These are phyloP conservation scores for Eucalyptus guilfoylei DNA, from an alignment of 345 rosid genomes.

Conservation along the genomic window DNA sequence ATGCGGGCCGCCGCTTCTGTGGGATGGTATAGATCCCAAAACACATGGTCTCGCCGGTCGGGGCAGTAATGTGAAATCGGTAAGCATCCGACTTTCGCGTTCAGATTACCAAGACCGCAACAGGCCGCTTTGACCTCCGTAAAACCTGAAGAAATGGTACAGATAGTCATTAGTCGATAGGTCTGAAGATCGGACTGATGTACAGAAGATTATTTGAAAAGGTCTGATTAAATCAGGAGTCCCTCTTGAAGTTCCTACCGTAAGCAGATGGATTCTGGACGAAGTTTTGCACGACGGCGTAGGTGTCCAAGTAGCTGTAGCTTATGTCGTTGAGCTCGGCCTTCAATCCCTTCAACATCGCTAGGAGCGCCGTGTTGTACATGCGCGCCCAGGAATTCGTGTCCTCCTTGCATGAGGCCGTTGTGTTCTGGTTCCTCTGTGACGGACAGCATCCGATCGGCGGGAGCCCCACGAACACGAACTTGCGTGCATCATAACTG, in stretches of 20 bases:
- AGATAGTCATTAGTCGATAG: neutral
- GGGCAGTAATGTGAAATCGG: conserved; percentile 43
- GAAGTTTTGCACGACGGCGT: conserved; percentile 13
- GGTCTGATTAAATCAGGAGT: neutral
- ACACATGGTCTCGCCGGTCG: conserved; percentile 53
- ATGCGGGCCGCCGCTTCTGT: conserved; percentile 40
- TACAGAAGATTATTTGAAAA: neutral
- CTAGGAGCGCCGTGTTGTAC: conserved; percentile 31
- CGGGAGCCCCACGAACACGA: conserved; percentile 32
- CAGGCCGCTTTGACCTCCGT: conserved; percentile 55
- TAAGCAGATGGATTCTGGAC: conserved; percentile 20
- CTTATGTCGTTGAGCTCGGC: conserved; percentile 21
- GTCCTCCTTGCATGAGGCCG: conserved; percentile 27
- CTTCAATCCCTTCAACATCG: conserved; percentile 23
- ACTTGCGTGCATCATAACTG: conserved; percentile 34
- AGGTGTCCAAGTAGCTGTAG: conserved; percentile 52
- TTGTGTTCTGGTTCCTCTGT: conserved; percentile 19
- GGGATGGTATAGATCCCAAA: conserved; percentile 76
- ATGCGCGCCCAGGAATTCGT: conserved; percentile 19
- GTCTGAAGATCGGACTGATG: neutral
- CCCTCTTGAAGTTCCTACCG: neutral
- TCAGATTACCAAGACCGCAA: conserved; percentile 62
- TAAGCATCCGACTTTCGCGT: conserved; percentile 35
- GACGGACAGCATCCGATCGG: conserved; percentile 51
- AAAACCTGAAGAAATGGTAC: conserved; percentile 27